Percentiles rank a stretch among this genome's conserved stretches.
Evolutionary conservation across 108 stramenopile genomes (phyloP).

Genomic region (Pseudonitzschia multiseries): DNA sequence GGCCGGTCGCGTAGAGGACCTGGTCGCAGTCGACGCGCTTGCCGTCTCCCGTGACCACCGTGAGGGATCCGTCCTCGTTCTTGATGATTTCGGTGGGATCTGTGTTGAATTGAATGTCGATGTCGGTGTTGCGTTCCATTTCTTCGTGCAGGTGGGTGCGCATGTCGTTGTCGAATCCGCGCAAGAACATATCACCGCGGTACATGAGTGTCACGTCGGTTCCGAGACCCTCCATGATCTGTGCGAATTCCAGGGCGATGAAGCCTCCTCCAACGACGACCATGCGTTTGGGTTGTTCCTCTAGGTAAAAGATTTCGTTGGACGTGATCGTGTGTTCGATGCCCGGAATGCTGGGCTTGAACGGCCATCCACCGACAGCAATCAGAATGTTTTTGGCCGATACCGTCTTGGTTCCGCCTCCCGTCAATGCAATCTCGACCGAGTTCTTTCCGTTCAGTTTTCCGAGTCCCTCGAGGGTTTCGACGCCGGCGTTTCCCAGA

Average conservation of each 20-base stretch:
- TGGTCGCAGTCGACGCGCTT: conserved; percentile 59
- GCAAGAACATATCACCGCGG: conserved; percentile 60
- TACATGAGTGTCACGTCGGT: conserved; percentile 83
- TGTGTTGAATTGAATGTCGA: conserved; percentile 69
- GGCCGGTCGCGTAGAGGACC: conserved; percentile 76
- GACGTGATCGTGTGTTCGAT: conserved; percentile 81
- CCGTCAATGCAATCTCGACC: conserved; percentile 22
- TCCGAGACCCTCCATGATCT: conserved; percentile 85
- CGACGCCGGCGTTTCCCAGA: conserved; percentile 64
- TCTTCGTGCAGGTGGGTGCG: conserved; percentile 59
- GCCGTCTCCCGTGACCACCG: conserved; percentile 57
- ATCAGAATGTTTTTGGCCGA: conserved; percentile 80
- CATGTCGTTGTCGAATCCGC: conserved; percentile 85
- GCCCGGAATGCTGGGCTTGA: conserved; percentile 70
- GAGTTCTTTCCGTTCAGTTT: conserved; percentile 24
- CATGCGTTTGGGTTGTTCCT: conserved; percentile 78
- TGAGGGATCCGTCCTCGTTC: conserved; percentile 47
- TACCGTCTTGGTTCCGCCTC: conserved; percentile 29
- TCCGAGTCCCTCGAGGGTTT: conserved; percentile 53
- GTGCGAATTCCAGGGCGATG: conserved; percentile 91
- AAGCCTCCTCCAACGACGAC: conserved; percentile 91
- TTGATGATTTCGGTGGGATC: conserved; percentile 60
- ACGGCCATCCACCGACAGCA: conserved; percentile 85
- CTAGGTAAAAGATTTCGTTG: conserved; percentile 84
- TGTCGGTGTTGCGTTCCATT: conserved; percentile 53